phyloP scores from a whole-genome alignment of 139 green algal species.

The Mesotaenium endlicherianum region DNA sequence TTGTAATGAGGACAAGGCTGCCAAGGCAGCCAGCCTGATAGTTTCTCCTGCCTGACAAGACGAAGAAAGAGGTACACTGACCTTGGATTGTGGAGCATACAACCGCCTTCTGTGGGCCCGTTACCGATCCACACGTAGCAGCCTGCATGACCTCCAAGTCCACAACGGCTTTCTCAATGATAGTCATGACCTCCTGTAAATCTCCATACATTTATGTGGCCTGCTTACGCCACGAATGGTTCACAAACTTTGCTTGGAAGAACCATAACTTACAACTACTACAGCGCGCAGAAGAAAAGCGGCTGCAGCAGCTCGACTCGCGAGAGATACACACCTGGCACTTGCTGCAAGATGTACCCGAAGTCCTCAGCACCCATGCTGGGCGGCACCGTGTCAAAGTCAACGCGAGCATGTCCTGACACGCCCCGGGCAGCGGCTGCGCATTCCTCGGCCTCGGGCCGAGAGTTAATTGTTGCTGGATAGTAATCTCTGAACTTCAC shows the following conservation, averaged over 20 bases:
- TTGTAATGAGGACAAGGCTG: too few species aligned
- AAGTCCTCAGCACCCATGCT: constrained; percentile 51
- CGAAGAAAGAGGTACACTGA: too few species aligned
- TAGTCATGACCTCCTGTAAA: too few species aligned
- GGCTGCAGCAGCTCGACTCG: background rate
- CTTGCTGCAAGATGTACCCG: constrained; percentile 43
- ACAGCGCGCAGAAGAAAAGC: too few species aligned
- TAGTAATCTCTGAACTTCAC: constrained; percentile 32
- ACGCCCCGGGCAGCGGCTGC: constrained; percentile 9
- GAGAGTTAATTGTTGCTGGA: constrained; percentile 40
- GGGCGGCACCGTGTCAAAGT: constrained; percentile 31
- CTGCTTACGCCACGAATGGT: too few species aligned
- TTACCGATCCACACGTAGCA: constrained; percentile 46
- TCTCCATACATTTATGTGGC: too few species aligned
- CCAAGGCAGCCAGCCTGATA: too few species aligned
- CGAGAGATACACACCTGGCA: constrained; percentile 19
- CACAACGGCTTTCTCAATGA: too few species aligned
- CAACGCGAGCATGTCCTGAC: background rate
- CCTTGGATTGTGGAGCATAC: constrained; percentile 49
- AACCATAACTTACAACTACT: too few species aligned
- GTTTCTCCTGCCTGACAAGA: too few species aligned
- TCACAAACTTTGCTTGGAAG: too few species aligned
- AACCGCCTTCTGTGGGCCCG: constrained; percentile 37
- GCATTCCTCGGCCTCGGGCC: background rate
- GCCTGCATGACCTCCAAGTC: constrained; percentile 18